These are phyloP conservation scores for Fraxinus anomala DNA, from an alignment of 257 asterid species.

Conservation along the genomic window DNA sequence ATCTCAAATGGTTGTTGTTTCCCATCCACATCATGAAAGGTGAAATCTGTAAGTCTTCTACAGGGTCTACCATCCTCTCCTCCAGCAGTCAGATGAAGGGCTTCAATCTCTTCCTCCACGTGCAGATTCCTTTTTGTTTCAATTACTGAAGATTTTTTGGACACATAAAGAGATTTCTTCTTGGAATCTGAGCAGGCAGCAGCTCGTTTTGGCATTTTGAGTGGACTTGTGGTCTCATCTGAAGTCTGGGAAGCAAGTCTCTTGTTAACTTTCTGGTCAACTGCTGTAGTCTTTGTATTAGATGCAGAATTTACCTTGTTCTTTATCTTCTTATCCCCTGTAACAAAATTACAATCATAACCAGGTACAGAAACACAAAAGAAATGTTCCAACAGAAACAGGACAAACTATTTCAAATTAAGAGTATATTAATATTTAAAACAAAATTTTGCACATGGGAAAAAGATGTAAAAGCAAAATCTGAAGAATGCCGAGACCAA, in stretches of 20 bases:
- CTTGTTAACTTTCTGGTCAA: too few species aligned
- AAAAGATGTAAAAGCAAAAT: too few species aligned
- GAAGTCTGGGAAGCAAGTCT: too few species aligned
- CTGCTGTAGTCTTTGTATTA: too few species aligned
- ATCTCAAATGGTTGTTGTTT: constrained; percentile 68
- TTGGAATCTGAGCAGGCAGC: constrained; percentile 78
- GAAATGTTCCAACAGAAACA: too few species aligned
- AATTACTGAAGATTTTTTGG: constrained; percentile 47
- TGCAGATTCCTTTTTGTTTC: constrained; percentile 51
- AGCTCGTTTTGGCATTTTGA: constrained; percentile 80
- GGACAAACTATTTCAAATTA: too few species aligned
- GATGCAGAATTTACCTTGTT: too few species aligned
- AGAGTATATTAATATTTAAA: too few species aligned
- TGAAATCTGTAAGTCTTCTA: constrained; percentile 71
- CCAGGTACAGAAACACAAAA: too few species aligned
- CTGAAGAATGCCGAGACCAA: too few species aligned
- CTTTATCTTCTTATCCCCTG: too few species aligned
- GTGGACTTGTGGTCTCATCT: constrained; percentile 9
- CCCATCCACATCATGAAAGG: constrained; percentile 66
- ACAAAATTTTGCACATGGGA: too few species aligned
- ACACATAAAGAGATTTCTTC: constrained; percentile 56
- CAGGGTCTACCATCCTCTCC: constrained; percentile 64
- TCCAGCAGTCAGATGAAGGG: constrained; percentile 71
- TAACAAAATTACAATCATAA: background rate
- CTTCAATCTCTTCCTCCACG: constrained; percentile 71